phyloP scores from a whole-genome alignment of 1,284 basidiomycete species.

The Albatrellus sp. region DNA sequence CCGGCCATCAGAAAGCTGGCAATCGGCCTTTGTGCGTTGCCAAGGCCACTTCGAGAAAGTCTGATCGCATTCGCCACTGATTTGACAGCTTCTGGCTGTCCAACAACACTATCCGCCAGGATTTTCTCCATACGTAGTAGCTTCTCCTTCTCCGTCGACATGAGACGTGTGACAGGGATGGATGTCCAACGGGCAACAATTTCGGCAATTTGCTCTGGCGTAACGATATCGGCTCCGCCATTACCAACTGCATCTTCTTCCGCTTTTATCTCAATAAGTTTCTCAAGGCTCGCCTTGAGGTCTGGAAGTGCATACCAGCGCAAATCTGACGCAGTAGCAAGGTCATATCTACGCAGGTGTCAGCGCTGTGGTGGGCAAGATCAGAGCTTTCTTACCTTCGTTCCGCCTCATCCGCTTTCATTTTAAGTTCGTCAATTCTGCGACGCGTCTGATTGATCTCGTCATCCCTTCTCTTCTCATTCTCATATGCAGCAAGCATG shows the following conservation, averaged over 20 bases:
- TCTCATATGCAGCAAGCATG: conserved; percentile 81
- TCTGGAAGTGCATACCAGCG: conserved; percentile 92
- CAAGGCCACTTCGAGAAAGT: conserved; percentile 80
- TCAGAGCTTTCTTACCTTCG: conserved; percentile 30
- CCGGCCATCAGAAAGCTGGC: conserved; percentile 91
- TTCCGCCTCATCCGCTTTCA: conserved; percentile 92
- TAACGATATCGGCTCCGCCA: conserved; percentile 67
- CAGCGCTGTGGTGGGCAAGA: neutral
- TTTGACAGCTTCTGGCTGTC: conserved; percentile 82
- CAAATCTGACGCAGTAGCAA: conserved; percentile 81
- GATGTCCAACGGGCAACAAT: conserved; percentile 86
- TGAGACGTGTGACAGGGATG: conserved; percentile 80
- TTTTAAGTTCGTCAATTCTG: conserved; percentile 85
- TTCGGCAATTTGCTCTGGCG: conserved; percentile 83
- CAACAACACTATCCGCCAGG: conserved; percentile 62
- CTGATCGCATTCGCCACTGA: conserved; percentile 88
- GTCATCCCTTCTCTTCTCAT: conserved; percentile 79
- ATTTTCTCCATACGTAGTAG: conserved; percentile 70
- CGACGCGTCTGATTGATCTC: conserved; percentile 74
- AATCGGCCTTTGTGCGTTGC: conserved; percentile 75
- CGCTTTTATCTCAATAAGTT: conserved; percentile 63
- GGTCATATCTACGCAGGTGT: conserved; percentile 36
- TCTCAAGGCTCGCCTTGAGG: conserved; percentile 64
- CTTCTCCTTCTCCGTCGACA: conserved; percentile 89
- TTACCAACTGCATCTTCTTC: conserved; percentile 48